Evolutionary conservation across 345 rosid species (phyloP), one percentile per base, ranked within the genome.

Genomic region (Aquilaria malaccensis): DNA sequence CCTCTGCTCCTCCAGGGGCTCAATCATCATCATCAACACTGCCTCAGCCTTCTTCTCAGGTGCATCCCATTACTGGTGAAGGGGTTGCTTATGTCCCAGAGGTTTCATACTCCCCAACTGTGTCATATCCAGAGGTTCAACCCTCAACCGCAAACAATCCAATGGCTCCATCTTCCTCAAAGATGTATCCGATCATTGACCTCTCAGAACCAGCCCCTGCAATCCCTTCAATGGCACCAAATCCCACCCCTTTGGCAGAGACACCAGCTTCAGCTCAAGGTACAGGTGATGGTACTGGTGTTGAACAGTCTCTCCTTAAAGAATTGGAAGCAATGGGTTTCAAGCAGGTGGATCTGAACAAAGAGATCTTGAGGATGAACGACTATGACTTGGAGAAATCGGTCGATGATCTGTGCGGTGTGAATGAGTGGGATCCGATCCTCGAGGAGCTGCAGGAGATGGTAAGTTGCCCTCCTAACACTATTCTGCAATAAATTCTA

Each of bases 301-400:
- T 77, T 13, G 95, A 85, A 85, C 53, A 52, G 63, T 53, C 62
- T 4, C 87, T 91, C 47, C 91, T 91, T 12, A 86, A 77, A 78
- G 96, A 91, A 67, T 93, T 91, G 0, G 91, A 83, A 68, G 86
- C 82, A 55, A 94, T 94, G 99, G 99, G 99, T 52, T 90, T 94
- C 81, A 88, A 81, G 82, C 88, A 86, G 80, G 74, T 85, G 13
- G 88, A 85, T 74, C 51, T 88, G 80, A 88, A 95, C 85, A 90
- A 85, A 82, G 93, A 88, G 79, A 67, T 88, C 29, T 63, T 91
- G 77, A 81, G 93, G 85, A 70, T 61, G 70, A 88, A 88, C 9
- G 80, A 82, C 50, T 95, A 85, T 67, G 63, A 91, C 77, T 62
- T 88, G 80, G 93, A 83, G 79, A 79, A 83, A 66, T 82, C 91